Base-by-base conservation (phyloP, 345 rosid genomes). In the Eutrema japonicum region DNA sequence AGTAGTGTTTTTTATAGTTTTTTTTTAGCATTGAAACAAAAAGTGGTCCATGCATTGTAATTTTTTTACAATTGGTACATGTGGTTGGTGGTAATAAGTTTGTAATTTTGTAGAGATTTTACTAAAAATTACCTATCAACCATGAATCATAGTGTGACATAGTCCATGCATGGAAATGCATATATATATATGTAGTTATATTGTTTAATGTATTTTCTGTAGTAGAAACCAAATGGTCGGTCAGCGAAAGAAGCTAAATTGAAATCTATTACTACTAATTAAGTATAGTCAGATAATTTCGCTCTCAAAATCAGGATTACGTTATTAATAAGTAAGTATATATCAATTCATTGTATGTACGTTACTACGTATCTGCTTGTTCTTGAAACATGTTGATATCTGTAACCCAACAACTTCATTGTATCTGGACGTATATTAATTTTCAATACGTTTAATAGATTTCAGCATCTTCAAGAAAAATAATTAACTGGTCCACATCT, bases 391-490 rank as follows among this genome's bases (percentile, higher is more conserved):
- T 42, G 26, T 32, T 59, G 46, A 49, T 67, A 70, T 68, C 46
- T 64, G 78, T 49, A 50, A 26, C 13, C 61, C 66, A 67, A 67
- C 73, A n/a, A 61, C 73, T 68, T 67, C 73, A 52, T 68, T 75
- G 78, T 59, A 75, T 33, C 56, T 50, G 56, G 78, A 66, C 78
- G 63, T 26, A 22, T 60, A 10, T 42, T 26, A 50, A 36, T 58
- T 53, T 64, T 50, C 37, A 18, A 16, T 40, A 10, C 29, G 46
- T 42, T 51, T 51, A 54, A 7, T 45, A 55, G 29, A 36, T 37
- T 11, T 72, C 64, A 48, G n/a, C 77, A 45, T 52, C 40, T 64
- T 60, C 56, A 59, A 66, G 37, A 68, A 52, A 10, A 32, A 49
- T 22, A 55, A n/a, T n/a, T n/a, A n/a, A 37, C 16, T 51, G 73